Base-by-base conservation (phyloP, 2,329 filamentous ascomycete species). In the Curvularia sp. region DNA sequence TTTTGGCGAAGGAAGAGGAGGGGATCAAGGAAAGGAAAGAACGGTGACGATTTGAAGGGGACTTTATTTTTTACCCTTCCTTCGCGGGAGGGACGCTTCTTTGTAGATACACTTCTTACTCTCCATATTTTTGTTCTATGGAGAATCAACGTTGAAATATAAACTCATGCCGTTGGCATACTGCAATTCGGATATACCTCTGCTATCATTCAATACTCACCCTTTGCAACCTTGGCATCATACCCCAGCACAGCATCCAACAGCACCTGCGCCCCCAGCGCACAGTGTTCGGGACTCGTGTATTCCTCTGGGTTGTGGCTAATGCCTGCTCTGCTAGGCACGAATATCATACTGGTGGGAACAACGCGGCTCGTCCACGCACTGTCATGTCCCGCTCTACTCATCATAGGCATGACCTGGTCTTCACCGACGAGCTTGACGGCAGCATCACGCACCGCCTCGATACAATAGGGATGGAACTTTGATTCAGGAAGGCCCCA, bases 231-330 rank as follows among this genome's bases (percentile, higher is more conserved):
- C 18, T 9, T 27, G 5, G 13, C 12, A 34, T 56, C 49, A 41
- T 53, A 57, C 27, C 5, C 5, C 19, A 53, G 21, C 19, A 53
- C 66, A 1, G 71, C 57, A 27, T 81, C 79, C 36, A 83, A 69
- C 59, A 84, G 57, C 2, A 82, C 76, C 65, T 84, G 81, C 5
- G 78, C 77, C 0, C 78, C 79, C 48, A 80, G 64, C 5, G 74
- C 74, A 68, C 79, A 81, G 55, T 79, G 76, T 56, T 80, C 77
- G 0, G 77, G 78, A 51, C 70, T 77, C 13, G 76, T 77, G 51
- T 75, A 80, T 63, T 81, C 79, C 3, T 74, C 67, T 7, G 79
- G 79, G 67, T 80, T 79, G 54, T 81, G 79, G 51, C 74, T 79
- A 9, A 81, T 73, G 0, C 79, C 79, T 25, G 78, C 77, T 59